Base-by-base conservation (phyloP, 208 protist species). In the Acanthamoeba polyphaga region DNA sequence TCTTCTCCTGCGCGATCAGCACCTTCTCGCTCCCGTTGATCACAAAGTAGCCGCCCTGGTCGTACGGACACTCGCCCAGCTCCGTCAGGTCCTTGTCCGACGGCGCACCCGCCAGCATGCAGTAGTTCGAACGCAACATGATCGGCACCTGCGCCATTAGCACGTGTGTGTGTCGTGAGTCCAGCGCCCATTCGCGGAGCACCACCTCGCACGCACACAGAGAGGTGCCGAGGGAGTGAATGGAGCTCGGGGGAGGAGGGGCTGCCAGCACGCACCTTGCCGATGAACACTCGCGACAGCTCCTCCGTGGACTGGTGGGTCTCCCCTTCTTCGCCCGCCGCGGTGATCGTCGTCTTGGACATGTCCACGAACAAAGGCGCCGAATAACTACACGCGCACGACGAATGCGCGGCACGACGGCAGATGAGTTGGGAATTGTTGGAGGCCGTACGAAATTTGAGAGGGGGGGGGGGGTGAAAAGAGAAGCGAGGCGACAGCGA, bases 31-130 rank as follows among this genome's bases (percentile, higher is more conserved):
- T 96, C 53, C 99, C 99, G 95, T 99, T 99, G 64, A 99, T 98
- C 34, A 99, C 98, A 96, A 99, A 99, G 95, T 99, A 99, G 74
- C 99, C 99, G 64, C 99, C 99, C 94, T 98, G 98, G 95, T 99
- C 99, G 74, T 98, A 98, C 38, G 98, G 96, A 96, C 99, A 99
- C 97, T 99, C 99, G 32, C 98, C 98, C 3, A 98, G 58, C 1
- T 97, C 85, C 27, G 96, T 95, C 0, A 99, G 93, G 60, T 98
- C 98, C 29, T 97, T 91, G 80, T 99, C 96, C 34, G 66, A 94
- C 74, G 95, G 53, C 53, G 53, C 85, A n/a, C 97, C 95, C 74
- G 87, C 80, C 24, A 99, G 95, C 43, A 97, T 92, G 96, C 99
- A 99, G 87, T 97, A 98, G 74, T 98, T 95, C 22, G 98, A 99